A percentile compares a stretch with the other conserved stretches of the same genome.
phyloP scores from a whole-genome alignment of 352 stramenopile species.

The Pythium monospermum region DNA sequence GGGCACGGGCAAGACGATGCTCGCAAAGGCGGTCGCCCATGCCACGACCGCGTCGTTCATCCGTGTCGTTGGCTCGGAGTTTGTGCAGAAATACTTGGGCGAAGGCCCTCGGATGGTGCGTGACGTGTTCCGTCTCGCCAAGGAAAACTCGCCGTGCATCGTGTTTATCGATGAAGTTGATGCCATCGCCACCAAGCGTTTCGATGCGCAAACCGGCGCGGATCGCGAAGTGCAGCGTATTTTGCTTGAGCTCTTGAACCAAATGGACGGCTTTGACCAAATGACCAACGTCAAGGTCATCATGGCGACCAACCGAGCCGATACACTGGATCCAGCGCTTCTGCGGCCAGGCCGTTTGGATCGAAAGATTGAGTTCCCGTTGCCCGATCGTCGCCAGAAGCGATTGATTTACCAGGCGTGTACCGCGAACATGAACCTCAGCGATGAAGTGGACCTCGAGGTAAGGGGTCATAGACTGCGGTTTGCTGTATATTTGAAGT shows the following conservation, averaged over 20 bases:
- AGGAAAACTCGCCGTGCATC: constrained; percentile 98
- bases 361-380: constrained; percentile 99
- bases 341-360: constrained; percentile 97
- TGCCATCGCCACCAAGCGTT: constrained; percentile 99
- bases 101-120: constrained; percentile 99
- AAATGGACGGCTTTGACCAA: constrained; percentile 99
- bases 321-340: constrained; percentile 98
- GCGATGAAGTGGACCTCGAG: constrained; percentile 99
- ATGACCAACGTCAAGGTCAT: constrained; percentile 99
- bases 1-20: constrained; percentile 98
- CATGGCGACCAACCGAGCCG: constrained; percentile 99
- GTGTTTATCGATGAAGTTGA: constrained; percentile 99
- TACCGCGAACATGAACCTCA: constrained; percentile 99
- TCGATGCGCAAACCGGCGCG: constrained; percentile 97
- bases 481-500: no score
- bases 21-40: constrained; percentile 99
- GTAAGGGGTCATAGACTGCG: no score
- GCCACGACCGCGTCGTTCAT: constrained; percentile 99
- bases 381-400: constrained; percentile 98
- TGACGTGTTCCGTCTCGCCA: constrained; percentile 99
- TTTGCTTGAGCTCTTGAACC: constrained; percentile 99
- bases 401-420: constrained; percentile 99
- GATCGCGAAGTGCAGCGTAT: constrained; percentile 98
- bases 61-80: constrained; percentile 96
- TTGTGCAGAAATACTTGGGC: constrained; percentile 99